Evolutionary conservation across 129 eudicot species (phyloP).

Genomic region (Solidago caesia): DNA sequence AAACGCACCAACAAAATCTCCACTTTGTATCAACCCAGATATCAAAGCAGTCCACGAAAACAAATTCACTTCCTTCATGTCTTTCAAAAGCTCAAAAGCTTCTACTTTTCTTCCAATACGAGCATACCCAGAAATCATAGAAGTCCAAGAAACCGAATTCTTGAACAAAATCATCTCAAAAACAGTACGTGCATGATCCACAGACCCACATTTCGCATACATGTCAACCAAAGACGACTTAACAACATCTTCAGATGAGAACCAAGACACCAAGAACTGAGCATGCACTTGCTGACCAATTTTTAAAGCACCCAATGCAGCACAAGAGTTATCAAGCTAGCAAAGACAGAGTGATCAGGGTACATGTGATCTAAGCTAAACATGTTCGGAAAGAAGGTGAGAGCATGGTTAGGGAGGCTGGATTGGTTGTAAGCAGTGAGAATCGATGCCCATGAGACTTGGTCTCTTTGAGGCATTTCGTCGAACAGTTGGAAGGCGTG

Average conservation of each 20-base stretch:
- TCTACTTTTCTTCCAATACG: conserved; percentile 52
- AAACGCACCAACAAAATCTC: conserved; percentile 45
- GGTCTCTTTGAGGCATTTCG: conserved; percentile 68
- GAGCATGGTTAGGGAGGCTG: conserved; percentile 41
- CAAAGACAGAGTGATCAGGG: conserved; percentile 74
- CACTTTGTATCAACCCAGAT: conserved; percentile 78
- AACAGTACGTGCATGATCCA: conserved; percentile 51
- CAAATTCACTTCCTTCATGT: conserved; percentile 44
- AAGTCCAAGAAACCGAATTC: conserved; percentile 60
- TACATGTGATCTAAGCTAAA: conserved; percentile 37
- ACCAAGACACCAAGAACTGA: conserved; percentile 48
- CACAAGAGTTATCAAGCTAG: conserved; percentile 77
- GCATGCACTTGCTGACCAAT: conserved; percentile 73
- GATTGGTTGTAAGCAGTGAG: conserved; percentile 71
- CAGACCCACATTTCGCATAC: conserved; percentile 78
- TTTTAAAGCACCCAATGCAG: conserved; percentile 43
- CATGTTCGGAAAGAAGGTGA: conserved; percentile 51
- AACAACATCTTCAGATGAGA: conserved; percentile 61
- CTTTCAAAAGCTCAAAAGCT: conserved; percentile 48
- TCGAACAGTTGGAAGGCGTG: conserved; percentile 79
- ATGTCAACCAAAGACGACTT: conserved; percentile 74
- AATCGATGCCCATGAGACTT: conserved; percentile 79
- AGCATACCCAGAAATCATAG: conserved; percentile 80
- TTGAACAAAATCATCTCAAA: conserved; percentile 49
- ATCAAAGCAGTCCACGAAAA: conserved; percentile 82